Evolutionary conservation across 1,139 yeast genomes (phyloP), one percentile per base, ranked within the genome.

Genomic region (Eremothecium sinecaudum): DNA sequence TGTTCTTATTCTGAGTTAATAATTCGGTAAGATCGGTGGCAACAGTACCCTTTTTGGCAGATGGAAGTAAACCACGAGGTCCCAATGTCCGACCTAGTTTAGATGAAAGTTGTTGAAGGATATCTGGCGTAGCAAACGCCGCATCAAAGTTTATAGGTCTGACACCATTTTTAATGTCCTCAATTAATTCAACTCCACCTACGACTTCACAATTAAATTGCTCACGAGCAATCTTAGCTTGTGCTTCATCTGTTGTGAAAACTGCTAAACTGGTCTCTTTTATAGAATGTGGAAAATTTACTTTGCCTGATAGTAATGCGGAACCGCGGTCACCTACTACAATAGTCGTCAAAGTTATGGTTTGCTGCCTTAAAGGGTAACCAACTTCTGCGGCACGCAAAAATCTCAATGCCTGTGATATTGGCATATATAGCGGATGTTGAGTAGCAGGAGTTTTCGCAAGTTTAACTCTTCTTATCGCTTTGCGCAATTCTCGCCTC

Each of bases 301-400:
- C 70, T n/a, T 75, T 67, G 9, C 96, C 96, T 25, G 65, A 63
- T 33, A 87, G 60, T 23, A 86, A 82, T 28, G 77, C 75, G 17
- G 82, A 76, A 44, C 95, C 95, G 51, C 73, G 75, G 39, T 81
- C 93, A 18, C 81, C 76, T 14, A 82, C 69, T n/a, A 84, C 72
- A 14, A 73, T 63, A 40, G 86, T 66, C 24, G 75, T 73, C 38
- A 84, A 59, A 14, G 80, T 65, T 28, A 87, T 66, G 23, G 87
- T 79, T 19, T 90, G 75, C 45, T 77, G 75, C 16, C 66, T 61
- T 3, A 71, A 63, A 2, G 90, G 75, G 49, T 81, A 75, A 4
- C 97, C 97, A 4, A 84, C 93, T 58, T 86, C 95, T 4, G 87
- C 75, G 0, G 97, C 94, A 44, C 96, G 69, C 38, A 90, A 56